Evolutionary conservation across 768 basidiomycete genomes (phyloP).

Genomic region (Phylloporus rhodoxanthus): DNA sequence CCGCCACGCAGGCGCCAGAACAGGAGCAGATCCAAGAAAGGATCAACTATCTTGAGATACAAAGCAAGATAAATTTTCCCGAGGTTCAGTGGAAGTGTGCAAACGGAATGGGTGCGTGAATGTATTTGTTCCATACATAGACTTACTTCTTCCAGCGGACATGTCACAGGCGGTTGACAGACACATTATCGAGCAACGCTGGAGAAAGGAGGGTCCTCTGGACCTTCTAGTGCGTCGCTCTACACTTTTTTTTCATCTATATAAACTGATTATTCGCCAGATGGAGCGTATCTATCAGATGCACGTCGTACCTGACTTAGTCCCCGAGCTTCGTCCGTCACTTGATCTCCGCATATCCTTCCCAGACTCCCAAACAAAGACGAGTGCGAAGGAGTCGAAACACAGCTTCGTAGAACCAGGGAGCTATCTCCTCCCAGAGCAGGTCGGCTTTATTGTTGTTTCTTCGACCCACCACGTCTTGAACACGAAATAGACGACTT

Average conservation of each 20-base stretch:
- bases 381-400: constrained; percentile 23
- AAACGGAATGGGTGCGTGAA: constrained; percentile 70
- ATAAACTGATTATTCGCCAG: constrained; percentile 32
- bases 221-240: constrained; percentile 61
- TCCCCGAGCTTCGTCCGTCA: constrained; percentile 65
- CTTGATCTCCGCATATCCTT: constrained; percentile 68
- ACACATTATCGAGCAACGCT: constrained; percentile 76
- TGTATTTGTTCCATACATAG: background rate
- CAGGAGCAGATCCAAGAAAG: constrained; percentile 40
- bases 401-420: constrained; percentile 61
- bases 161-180: constrained; percentile 66
- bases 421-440: constrained; percentile 55
- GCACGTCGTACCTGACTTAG: constrained; percentile 82
- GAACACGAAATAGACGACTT: constrained; percentile 45
- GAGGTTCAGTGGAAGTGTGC: constrained; percentile 70
- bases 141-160: constrained; percentile 41
- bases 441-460: constrained; percentile 40
- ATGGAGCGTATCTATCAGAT: constrained; percentile 94
- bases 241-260: background rate
- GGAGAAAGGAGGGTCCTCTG: constrained; percentile 78
- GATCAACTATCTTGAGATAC: constrained; percentile 62
- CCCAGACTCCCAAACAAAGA: constrained; percentile 25
- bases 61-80: constrained; percentile 81
- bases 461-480: background rate
- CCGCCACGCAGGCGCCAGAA: constrained; percentile 21